These are phyloP conservation scores for Nothophoma quercina DNA, from an alignment of 2,329 filamentous ascomycete species.

Conservation along the genomic window DNA sequence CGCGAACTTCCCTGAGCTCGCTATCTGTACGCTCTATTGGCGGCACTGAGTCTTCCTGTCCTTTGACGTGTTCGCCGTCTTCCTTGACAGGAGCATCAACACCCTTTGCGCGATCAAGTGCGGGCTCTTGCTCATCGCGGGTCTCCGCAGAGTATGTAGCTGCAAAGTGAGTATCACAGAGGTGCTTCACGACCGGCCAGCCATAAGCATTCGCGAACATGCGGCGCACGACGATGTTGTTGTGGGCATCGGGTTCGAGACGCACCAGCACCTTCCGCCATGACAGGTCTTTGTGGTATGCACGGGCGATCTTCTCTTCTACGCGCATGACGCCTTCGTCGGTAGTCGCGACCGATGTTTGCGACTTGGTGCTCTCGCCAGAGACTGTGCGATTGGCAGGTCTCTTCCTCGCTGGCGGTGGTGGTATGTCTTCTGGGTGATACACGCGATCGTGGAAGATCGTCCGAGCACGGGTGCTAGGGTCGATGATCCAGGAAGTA, in stretches of 20 bases:
- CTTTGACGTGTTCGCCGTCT: constrained; percentile 71
- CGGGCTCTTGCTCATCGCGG: constrained; percentile 71
- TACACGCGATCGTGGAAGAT: constrained; percentile 98
- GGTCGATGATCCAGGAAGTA: constrained; percentile 82
- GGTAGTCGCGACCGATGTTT: constrained; percentile 35
- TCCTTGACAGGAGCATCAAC: constrained; percentile 63
- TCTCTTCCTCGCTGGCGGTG: constrained; percentile 66
- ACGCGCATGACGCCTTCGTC: constrained; percentile 78
- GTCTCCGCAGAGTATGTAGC: constrained; percentile 72
- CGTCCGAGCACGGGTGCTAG: constrained; percentile 79
- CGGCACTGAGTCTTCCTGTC: constrained; percentile 49
- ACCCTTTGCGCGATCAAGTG: constrained; percentile 73
- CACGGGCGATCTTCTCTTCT: constrained; percentile 96
- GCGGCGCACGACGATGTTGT: constrained; percentile 95
- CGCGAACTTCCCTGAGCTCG: constrained; percentile 58
- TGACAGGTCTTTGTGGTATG: constrained; percentile 88
- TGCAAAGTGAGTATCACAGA: constrained; percentile 93
- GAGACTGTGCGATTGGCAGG: constrained; percentile 47
- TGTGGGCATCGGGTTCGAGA: constrained; percentile 95
- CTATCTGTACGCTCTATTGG: constrained; percentile 54
- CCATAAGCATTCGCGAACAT: constrained; percentile 98
- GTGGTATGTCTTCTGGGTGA: constrained; percentile 89
- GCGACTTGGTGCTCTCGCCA: constrained; percentile 41
- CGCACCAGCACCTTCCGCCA: constrained; percentile 98
- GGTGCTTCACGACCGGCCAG: constrained; percentile 94